Base-by-base conservation (phyloP, 129 eudicot species). In the Deinandra increscens region DNA sequence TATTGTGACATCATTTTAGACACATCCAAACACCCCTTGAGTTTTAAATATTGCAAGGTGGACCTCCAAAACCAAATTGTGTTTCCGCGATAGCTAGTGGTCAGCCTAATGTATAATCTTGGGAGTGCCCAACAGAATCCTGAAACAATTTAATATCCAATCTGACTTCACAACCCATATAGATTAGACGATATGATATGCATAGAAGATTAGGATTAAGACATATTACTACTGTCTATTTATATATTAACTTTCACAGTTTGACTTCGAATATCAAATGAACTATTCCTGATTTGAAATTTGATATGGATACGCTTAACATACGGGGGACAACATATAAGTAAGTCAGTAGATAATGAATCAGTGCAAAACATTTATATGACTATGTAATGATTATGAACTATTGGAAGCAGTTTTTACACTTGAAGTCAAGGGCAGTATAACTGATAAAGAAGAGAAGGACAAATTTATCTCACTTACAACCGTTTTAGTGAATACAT, bases 401-500 rank as follows among this genome's bases (percentile, higher is more conserved):
- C 29, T 65, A 62, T 49, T 19, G 66, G 66, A 58, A 58, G 43
- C 31, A 26, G 3, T 26, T 26, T 26, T 26, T 26, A 26, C 31
- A 26, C 31, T 26, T 26, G 3, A 26, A 26, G 31, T 26, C 31
- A 26, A 26, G 3, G 31, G 3, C n/a, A 26, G 1, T 26, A 54
- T 9, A 31, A 64, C 14, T 51, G 14, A 36, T 38, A 65, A 56
- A 56, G 63, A 33, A 56, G 1, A 13, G 17, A 46, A 34, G 64
- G 36, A 59, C 18, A 34, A 15, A 80, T 90, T 73, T 72, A 72
- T 73, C 17, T 46, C 68, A 74, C 78, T 83, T 74, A 94, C 99
- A 94, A 80, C 55, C 79, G 78, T 78, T 85, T 85, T 67, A 94
- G 66, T 36, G 88, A 89, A 19, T 73, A 81, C 84, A 93, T 65